A percentile compares a stretch with the other conserved stretches of the same genome.
These are phyloP conservation scores for Juglanconis juglandina DNA, from an alignment of 2,329 filamentous ascomycete species.

Conservation along the genomic window DNA sequence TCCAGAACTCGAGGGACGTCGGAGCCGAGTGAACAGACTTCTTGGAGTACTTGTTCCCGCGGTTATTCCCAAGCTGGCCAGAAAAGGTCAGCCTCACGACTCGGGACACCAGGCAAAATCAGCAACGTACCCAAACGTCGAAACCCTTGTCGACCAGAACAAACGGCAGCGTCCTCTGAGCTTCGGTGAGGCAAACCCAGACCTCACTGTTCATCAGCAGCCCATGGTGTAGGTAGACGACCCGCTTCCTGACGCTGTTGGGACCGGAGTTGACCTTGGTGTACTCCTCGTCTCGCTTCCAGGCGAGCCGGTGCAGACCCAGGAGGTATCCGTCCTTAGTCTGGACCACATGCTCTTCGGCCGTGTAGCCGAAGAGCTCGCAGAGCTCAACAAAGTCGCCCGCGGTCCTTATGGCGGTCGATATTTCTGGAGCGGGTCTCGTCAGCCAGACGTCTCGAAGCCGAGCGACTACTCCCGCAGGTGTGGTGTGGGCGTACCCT, in stretches of 20 bases:
- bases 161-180: slow-evolving; percentile 82
- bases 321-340: slow-evolving; percentile 92
- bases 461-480: slow-evolving; percentile 37
- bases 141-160: slow-evolving; percentile 85
- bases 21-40: slow-evolving; percentile 79
- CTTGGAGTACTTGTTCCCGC: slow-evolving; percentile 98
- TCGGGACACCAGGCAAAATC: slow-evolving; percentile 20
- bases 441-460: slow-evolving; percentile 6
- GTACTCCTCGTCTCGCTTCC: slow-evolving; percentile 78
- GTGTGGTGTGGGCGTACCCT: slow-evolving; percentile 49
- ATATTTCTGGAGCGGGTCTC: slow-evolving; percentile 56
- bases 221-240: slow-evolving; percentile 92
- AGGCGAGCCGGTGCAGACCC: slow-evolving; percentile 82
- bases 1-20: slow-evolving; percentile 78
- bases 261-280: slow-evolving; percentile 70
- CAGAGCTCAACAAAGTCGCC: slow-evolving; percentile 95
- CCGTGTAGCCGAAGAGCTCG: slow-evolving; percentile 82
- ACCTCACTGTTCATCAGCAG: slow-evolving; percentile 99
- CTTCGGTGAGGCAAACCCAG: slow-evolving; percentile 90
- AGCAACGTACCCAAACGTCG: slow-evolving; percentile 79
- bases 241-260: slow-evolving; percentile 70
- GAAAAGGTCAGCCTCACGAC: slow-evolving; percentile 23
- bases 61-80: slow-evolving; percentile 82
- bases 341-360: slow-evolving; percentile 94
- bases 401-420: slow-evolving; percentile 76